Base-by-base conservation (phyloP, 2,329 filamentous ascomycete genomes). In the Talaromyces marneffei region DNA sequence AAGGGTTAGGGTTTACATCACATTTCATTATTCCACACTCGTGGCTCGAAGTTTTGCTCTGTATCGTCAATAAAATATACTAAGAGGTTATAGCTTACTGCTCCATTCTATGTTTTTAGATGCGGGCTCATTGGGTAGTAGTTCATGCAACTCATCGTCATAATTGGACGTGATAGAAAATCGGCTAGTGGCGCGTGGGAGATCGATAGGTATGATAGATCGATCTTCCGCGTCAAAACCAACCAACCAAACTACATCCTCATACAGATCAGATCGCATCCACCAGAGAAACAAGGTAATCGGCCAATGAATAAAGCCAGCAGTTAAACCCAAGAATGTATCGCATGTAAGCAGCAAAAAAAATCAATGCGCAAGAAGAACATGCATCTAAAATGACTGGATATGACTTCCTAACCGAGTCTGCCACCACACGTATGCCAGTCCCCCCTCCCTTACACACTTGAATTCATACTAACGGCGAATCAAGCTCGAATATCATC, bases 401-500 rank as follows among this genome's bases (percentile, higher is more conserved):
- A n/a, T 44, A 68, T 59, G 73, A 61, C 42, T 16, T 53, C 25
- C 20, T 10, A 37, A n/a, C 16, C 25, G 31, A 39, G 42, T 20
- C 35, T 14, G 14, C 31, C 25, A 40, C 33, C n/a, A 55, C 52
- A 31, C 29, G 42, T 53, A 61, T 16, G 48, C 31, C 27, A 1
- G 27, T 44, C 4, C 9, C 29, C 23, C 12, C n/a, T 33, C 1
- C 27, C 16, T 29, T 18, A 29, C 29, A 6, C 8, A 46, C 25
- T 6, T 25, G 25, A 16, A 5, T 29, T 12, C 3, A 61, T 62
- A 60, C 55, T 65, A n/a, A 62, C 23, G 7, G 14, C 33, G 8
- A 7, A 12, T 10, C 60, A 74, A n/a, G 74, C 62, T 23, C 71
- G 71, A 6, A 66, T 72, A 54, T 64, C 69, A 44, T 76, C 70